Evolutionary conservation across 83 land plant genomes (phyloP), one percentile per base, ranked within the genome.

Genomic region (Thuja plicata): DNA sequence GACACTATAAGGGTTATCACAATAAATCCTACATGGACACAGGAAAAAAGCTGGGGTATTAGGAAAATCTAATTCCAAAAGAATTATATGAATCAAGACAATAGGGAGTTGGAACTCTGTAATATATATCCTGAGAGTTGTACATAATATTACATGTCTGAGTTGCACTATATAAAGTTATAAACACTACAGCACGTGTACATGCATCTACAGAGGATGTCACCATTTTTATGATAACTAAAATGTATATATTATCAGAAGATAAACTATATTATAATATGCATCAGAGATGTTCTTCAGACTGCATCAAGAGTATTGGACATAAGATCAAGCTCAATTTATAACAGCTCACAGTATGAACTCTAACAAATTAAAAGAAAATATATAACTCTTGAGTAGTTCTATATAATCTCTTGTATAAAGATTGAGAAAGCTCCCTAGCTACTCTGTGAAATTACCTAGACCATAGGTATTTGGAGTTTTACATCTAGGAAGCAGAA

Each of bases 11-110:
- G 13, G 11, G 0, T 82, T 43, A 27, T 43, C 32, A 43, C 32
- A 46, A 46, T 46, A 83, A 83, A 83, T 43, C 50, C 84, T 43
- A 81, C 50, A 81, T 45, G 84, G n/a, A 81, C n/a, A 27, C 5
- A 80, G 3, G n/a, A 2, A 81, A 24, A n/a, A 8, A 73, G 55
- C 55, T 52, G 15, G 34, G 35, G 13, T 66, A 66, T 66, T 66
- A 34, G 15, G 13, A 74, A 34, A 74, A 74, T 9, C 37, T 9
- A 74, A 34, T 3, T 74, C 35, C 11, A 34, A 34, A 74, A 74
- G 17, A 74, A 11, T 74, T 34, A 34, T 74, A 34, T 15, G 17
- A 35, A 74, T 74, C 78, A 74, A 32, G 12, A 12, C 13, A 74
- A 34, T 13, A 74, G n/a, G 0, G 30, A 66, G 8, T 66, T 66